These are phyloP conservation scores for Talaromyces sp. DNA, from an alignment of 2,329 filamentous ascomycete genomes.

Conservation along the genomic window DNA sequence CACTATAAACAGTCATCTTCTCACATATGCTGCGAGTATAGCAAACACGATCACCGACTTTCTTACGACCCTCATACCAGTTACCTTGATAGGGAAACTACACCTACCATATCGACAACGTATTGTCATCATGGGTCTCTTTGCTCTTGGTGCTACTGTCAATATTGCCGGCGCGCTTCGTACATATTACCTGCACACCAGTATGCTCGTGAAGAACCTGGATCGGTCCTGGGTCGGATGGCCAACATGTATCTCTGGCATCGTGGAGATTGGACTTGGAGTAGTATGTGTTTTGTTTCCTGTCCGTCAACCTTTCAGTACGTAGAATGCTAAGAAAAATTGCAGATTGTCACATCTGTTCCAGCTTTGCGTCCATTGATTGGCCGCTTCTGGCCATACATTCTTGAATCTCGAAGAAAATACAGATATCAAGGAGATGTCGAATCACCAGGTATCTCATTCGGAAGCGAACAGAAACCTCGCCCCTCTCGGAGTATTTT, in stretches of 20 bases:
- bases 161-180: constrained; percentile 34
- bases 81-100: constrained; percentile 39
- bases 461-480: background rate
- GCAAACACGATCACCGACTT: constrained; percentile 40
- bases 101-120: constrained; percentile 35
- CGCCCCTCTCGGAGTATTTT: background rate
- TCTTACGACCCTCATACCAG: constrained; percentile 33
- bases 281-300: constrained; percentile 26
- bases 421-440: background rate
- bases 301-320: background rate
- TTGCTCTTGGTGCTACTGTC: constrained; percentile 34
- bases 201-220: constrained; percentile 25
- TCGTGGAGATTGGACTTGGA: constrained; percentile 34
- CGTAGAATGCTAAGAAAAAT: constrained; percentile 2
- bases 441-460: background rate
- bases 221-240: constrained; percentile 36
- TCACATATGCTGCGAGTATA: constrained; percentile 34
- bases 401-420: constrained; percentile 1
- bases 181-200: constrained; percentile 34
- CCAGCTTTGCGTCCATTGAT: constrained; percentile 12
- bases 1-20: constrained; percentile 25
- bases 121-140: constrained; percentile 36
- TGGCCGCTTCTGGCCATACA: background rate
- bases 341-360: constrained; percentile 8
- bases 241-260: constrained; percentile 31